Conservation (phyloP, 164 flowering plant species). For the Chimonanthus praecox region DNA sequence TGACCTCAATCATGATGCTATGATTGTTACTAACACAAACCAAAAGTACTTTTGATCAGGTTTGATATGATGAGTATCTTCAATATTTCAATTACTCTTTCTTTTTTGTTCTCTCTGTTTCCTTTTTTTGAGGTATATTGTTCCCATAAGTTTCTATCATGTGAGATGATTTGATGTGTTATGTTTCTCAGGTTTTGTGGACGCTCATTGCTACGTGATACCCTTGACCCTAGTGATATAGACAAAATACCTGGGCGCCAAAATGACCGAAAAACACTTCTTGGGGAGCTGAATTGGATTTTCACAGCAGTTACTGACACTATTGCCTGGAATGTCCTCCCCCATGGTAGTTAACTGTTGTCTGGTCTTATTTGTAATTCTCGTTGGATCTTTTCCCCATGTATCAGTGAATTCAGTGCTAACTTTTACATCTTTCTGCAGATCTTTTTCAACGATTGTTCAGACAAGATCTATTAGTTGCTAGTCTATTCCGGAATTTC, state of each 20-base stretch:
- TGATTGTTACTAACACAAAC: too few species aligned
- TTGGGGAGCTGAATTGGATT: constrained; percentile 98
- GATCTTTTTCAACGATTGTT: constrained; percentile 93
- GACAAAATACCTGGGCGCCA: constrained; percentile 96
- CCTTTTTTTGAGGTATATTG: not conserved
- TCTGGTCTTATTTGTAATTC: not conserved
- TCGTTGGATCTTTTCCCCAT: not conserved
- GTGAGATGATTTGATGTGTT: not conserved
- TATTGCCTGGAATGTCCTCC: constrained; percentile 99
- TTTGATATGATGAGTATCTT: not conserved
- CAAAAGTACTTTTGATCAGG: not conserved
- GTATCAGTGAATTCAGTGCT: not conserved
- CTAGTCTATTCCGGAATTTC: constrained; percentile 90
- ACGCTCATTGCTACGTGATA: constrained; percentile 75
- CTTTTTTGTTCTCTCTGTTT: not conserved
- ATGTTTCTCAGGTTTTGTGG: constrained; percentile 64
- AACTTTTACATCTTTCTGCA: constrained; percentile 31
- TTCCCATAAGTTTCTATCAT: not conserved
- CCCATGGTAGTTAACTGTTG: constrained; percentile 57
- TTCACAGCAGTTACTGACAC: constrained; percentile 99
- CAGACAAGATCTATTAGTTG: constrained; percentile 93
- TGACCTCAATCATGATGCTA: too few species aligned
- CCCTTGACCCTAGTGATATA: constrained; percentile 63
- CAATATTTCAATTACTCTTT: not conserved
- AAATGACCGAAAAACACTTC: constrained; percentile 90